Evolutionary conservation across 1,284 basidiomycete genomes (phyloP).

Genomic region (Athelia psychrophila): DNA sequence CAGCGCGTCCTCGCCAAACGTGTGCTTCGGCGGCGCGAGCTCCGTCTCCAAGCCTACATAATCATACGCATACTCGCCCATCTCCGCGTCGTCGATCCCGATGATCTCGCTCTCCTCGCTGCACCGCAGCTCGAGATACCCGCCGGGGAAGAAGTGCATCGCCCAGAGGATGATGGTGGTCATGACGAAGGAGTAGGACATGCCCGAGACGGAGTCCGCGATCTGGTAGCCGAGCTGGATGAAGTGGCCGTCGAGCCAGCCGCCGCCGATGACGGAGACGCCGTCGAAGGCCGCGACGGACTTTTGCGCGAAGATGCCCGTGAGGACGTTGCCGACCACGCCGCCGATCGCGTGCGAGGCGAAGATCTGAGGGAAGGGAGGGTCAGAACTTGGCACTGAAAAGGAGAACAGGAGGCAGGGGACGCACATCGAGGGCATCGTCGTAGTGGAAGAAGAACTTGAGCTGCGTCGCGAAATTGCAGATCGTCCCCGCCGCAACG

Average conservation of each 20-base stretch:
- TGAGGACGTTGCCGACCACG: constrained; percentile 83
- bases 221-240: constrained; percentile 87
- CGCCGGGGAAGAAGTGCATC: constrained; percentile 90
- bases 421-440: constrained; percentile 69
- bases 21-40: too few species aligned
- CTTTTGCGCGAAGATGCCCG: constrained; percentile 85
- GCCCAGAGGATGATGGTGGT: constrained; percentile 89
- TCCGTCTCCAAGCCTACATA: constrained; percentile 56
- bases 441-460: constrained; percentile 80
- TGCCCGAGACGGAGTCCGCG: constrained; percentile 74
- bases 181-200: constrained; percentile 82
- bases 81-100: constrained; percentile 91
- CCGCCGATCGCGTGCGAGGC: constrained; percentile 90
- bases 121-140: constrained; percentile 65
- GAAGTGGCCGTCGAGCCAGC: constrained; percentile 89
- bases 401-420: neutral
- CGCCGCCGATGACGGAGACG: constrained; percentile 68
- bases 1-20: too few species aligned
- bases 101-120: constrained; percentile 86
- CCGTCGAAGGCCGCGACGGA: constrained; percentile 88
- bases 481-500: constrained; percentile 78
- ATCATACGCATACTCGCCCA: constrained; percentile 95
- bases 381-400: neutral
- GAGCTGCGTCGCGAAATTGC: constrained; percentile 95
- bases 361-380: constrained; percentile 62